Conservation (phyloP, 176 grass and related monocot species). For the Thinopyrum elongatum region DNA sequence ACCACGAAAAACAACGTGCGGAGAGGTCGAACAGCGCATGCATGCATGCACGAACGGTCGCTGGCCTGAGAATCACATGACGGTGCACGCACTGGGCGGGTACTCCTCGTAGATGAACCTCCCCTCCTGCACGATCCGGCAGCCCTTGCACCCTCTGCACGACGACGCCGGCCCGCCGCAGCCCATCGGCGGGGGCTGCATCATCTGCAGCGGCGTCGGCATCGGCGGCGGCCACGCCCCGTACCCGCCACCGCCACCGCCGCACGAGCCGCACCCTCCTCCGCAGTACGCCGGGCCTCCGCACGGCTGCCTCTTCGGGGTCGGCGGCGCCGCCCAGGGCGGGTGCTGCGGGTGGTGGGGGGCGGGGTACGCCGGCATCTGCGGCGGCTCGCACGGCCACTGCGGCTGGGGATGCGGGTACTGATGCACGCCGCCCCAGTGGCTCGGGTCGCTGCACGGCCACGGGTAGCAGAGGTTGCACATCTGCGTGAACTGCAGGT, state of each 20-base stretch:
- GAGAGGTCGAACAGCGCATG: background rate
- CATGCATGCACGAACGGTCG: background rate
- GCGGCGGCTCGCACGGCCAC: slow-evolving; percentile 1
- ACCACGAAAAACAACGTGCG: background rate
- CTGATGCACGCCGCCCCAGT: slow-evolving; percentile 11
- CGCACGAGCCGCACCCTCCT: slow-evolving; percentile 39
- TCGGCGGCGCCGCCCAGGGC: background rate
- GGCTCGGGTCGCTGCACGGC: slow-evolving; percentile 46
- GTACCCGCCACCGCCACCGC: slow-evolving; percentile 11
- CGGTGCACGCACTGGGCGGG: slow-evolving; percentile 28
- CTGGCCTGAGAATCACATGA: slow-evolving; percentile 38
- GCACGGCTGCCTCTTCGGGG: slow-evolving; percentile 21
- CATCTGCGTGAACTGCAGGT: slow-evolving; percentile 26
- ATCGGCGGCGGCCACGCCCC: background rate
- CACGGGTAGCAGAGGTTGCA: slow-evolving; percentile 50
- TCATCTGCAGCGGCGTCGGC: slow-evolving; percentile 5
- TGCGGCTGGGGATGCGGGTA: background rate
- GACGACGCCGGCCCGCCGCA: slow-evolving; percentile 28
- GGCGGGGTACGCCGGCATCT: background rate
- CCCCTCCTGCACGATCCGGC: slow-evolving; percentile 32
- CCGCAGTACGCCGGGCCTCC: slow-evolving; percentile 33
- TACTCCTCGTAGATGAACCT: slow-evolving; percentile 61
- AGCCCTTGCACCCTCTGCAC: slow-evolving; percentile 54
- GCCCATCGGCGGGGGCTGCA: slow-evolving; percentile 20
- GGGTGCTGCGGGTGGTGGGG: background rate